A percentile compares a stretch with the other conserved stretches of the same genome.
phyloP scores from a whole-genome alignment of 306 rosid species.

The Prunus armeniaca region DNA sequence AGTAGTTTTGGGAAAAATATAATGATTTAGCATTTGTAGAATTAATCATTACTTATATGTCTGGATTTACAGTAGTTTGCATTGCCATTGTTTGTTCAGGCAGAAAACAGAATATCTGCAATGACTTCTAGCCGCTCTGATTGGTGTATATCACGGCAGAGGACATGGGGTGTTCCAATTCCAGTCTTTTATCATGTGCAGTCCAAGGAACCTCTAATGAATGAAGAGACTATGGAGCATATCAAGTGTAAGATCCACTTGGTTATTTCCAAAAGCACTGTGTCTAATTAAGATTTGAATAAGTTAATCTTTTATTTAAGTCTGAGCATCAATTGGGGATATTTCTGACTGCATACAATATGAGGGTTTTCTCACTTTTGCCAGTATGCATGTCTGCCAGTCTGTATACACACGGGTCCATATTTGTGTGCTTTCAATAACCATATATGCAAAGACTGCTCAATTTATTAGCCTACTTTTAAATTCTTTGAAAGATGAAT shows the following conservation, averaged over 20 bases:
- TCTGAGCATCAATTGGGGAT: slow-evolving; percentile 1
- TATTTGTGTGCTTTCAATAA: not conserved
- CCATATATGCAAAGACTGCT: slow-evolving; percentile 5
- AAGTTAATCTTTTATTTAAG: not conserved
- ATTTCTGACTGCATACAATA: slow-evolving; percentile 20
- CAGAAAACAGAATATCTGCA: slow-evolving; percentile 90
- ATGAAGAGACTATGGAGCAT: slow-evolving; percentile 82
- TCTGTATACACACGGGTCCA: not conserved
- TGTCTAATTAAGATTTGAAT: not conserved
- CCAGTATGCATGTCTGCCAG: not conserved
- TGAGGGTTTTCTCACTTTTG: not conserved
- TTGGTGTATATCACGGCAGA: slow-evolving; percentile 99
- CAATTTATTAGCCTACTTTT: slow-evolving; percentile 20
- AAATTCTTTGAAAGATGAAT: slow-evolving; percentile 16
- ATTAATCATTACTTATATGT: not conserved
- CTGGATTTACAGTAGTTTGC: not conserved
- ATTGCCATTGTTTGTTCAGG: slow-evolving; percentile 47
- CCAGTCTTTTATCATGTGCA: slow-evolving; percentile 90
- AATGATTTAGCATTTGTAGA: not conserved
- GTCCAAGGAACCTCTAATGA: slow-evolving; percentile 89
- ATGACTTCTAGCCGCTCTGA: slow-evolving; percentile 94
- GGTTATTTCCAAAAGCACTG: not conserved
- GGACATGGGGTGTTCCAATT: slow-evolving; percentile 99
- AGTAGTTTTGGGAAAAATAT: not conserved
- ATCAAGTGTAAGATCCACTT: slow-evolving; percentile 58